Conservation (phyloP, 305 asterid genomes). For the Solanum hybrid region DNA sequence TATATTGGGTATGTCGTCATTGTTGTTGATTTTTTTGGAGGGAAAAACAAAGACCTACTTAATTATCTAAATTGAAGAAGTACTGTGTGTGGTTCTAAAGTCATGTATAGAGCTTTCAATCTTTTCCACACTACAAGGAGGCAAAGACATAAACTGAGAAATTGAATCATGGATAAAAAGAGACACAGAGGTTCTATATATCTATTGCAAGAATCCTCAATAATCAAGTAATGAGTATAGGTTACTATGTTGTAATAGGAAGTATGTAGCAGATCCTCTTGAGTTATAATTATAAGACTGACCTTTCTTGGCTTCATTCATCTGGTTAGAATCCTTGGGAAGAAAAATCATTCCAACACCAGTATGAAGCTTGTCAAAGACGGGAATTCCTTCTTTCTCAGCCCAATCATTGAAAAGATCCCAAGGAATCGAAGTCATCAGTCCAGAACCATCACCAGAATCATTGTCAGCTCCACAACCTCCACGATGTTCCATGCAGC, state of each 20-base stretch:
- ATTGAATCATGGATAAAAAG: background rate
- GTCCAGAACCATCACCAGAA: slow-evolving; percentile 98
- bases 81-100: background rate
- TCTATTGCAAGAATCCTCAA: background rate
- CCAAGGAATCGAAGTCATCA: slow-evolving; percentile 98
- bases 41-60: background rate
- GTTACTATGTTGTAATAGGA: background rate
- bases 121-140: background rate
- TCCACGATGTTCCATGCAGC: slow-evolving; percentile 99
- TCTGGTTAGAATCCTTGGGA: slow-evolving; percentile 59
- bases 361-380: slow-evolving; percentile 74
- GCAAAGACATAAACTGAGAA: background rate
- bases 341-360: slow-evolving; percentile 97
- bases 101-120: background rate
- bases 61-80: background rate
- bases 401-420: slow-evolving; percentile 90
- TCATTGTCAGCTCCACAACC: slow-evolving; percentile 99
- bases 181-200: background rate
- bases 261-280: background rate
- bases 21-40: background rate
- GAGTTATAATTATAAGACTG: slow-evolving; percentile 8
- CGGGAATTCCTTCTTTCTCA: slow-evolving; percentile 53
- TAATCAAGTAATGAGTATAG: background rate
- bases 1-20: background rate
- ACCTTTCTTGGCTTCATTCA: slow-evolving; percentile 78